Evolutionary conservation across 352 stramenopile species (phyloP).

Genomic region (Phytophthora palmivora): DNA sequence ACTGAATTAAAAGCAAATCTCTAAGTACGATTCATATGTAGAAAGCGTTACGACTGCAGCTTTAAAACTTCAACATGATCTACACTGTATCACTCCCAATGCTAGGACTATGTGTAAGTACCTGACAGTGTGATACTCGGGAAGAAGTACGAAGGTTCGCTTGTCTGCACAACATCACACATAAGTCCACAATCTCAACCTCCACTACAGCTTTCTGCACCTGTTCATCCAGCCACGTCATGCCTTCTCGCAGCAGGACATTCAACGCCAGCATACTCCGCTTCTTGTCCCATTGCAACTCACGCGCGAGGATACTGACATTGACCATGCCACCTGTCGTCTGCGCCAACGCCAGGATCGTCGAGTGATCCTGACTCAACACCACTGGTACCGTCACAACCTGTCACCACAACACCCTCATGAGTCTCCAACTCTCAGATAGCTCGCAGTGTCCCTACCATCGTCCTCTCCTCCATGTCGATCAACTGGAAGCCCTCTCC

Average conservation of each 20-base stretch:
- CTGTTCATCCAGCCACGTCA: slow-evolving; percentile 97
- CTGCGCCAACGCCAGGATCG: slow-evolving; percentile 91
- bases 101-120: slow-evolving; percentile 64
- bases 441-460: slow-evolving; percentile 54
- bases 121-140: slow-evolving; percentile 86
- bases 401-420: slow-evolving; percentile 29
- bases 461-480: slow-evolving; percentile 91
- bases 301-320: slow-evolving; percentile 77
- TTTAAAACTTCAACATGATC: slow-evolving; percentile 15
- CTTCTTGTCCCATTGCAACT: slow-evolving; percentile 92
- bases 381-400: slow-evolving; percentile 96
- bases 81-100: slow-evolving; percentile 8
- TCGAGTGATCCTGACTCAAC: slow-evolving; percentile 95
- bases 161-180: slow-evolving; percentile 32
- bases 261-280: slow-evolving; percentile 92
- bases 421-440: slow-evolving; percentile 1
- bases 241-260: slow-evolving; percentile 93
- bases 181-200: not conserved
- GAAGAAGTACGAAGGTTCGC: slow-evolving; percentile 86
- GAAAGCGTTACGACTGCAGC: slow-evolving; percentile 15
- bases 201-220: slow-evolving; percentile 29
- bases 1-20: not conserved
- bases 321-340: slow-evolving; percentile 91
- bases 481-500: slow-evolving; percentile 95
- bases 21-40: slow-evolving; percentile 55